Evolutionary conservation across 164 flowering plant genomes (phyloP).

Genomic region (Magnolia changhungtana): DNA sequence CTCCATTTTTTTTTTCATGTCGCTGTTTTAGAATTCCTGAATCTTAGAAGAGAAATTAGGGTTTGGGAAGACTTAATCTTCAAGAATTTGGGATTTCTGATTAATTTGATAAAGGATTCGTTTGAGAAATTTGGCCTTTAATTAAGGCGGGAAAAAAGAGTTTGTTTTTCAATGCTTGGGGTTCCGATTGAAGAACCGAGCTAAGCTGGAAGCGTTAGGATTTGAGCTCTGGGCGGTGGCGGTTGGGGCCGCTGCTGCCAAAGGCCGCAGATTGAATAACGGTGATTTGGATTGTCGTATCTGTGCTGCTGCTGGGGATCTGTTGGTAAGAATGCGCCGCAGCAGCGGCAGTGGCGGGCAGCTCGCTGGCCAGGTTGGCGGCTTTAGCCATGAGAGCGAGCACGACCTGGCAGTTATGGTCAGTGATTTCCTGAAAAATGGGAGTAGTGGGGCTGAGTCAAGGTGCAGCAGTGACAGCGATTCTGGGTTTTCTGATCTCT

Average conservation of each 20-base stretch:
- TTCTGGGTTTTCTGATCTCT: conserved; percentile 63
- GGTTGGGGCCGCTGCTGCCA: not conserved
- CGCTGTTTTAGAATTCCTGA: not conserved
- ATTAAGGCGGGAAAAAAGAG: not conserved
- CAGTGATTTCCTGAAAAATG: conserved; percentile 78
- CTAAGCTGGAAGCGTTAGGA: conserved; percentile 23
- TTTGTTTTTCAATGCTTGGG: not conserved
- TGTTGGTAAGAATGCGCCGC: conserved; percentile 22
- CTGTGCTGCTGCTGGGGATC: conserved; percentile 33
- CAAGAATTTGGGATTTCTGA: not conserved
- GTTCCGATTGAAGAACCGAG: conserved; percentile 1
- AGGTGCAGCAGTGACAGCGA: conserved; percentile 87
- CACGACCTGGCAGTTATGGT: conserved; percentile 84
- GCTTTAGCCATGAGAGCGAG: conserved; percentile 82
- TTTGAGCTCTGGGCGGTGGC: conserved; percentile 6
- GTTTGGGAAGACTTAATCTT: not conserved
- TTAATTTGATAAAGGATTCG: not conserved
- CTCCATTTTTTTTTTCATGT: not conserved
- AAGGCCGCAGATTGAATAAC: conserved; percentile 1
- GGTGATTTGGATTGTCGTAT: conserved; percentile 41
- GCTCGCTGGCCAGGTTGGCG: conserved; percentile 33
- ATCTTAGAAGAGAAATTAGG: not conserved
- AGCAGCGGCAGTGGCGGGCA: conserved; percentile 25
- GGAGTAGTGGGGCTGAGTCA: conserved; percentile 66
- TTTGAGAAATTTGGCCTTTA: not conserved